Base-by-base conservation (phyloP, 2,329 filamentous ascomycete species). In the Triangularia setosa region DNA sequence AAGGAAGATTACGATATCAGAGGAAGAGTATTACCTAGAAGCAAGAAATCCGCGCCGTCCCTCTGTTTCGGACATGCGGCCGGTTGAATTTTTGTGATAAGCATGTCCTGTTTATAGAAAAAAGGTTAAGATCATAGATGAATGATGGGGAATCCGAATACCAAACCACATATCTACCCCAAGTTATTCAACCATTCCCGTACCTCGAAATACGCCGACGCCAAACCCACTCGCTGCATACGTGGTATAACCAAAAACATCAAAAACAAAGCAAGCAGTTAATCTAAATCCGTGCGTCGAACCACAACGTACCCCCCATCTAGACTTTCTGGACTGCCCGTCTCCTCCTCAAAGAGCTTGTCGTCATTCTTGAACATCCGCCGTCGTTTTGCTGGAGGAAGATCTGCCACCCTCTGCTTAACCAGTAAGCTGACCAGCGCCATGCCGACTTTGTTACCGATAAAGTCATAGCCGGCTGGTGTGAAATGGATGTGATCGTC, bases 401-500 rank as follows among this genome's bases (percentile, higher is more conserved):
- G 35, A 21, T 65, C 52, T 23, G 55, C 62, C 18, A 57, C 60
- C 60, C 64, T 65, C 21, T 73, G 69, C 53, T 60, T 63, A 11
- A 66, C 68, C 62, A 79, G 65, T 67, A 87, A 75, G 28, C 79
- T 77, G 55, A 85, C 76, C 9, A 90, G 73, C 28, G 76, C 79
- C 24, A 81, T 78, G 56, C 82, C 87, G 58, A 90, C 78, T 63
- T 82, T 78, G 44, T 80, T 77, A 1, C 87, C 87, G 79, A 90
- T 85, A 69, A 84, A 76, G 71, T 88, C 81, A 76, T 90, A 90
- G 7, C 87, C 87, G 6, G 77, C 79, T 0, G 77, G 73, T 0
- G 82, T 84, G 9, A 89, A 78, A 75, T 90, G 87, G 23, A 89
- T 68, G 18, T 80, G 80, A 74, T 90, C 87, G 67, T 86, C 80